Evolutionary conservation across 768 basidiomycete species (phyloP), one percentile per base, ranked within the genome.

Genomic region (Pluteus cervinus): DNA sequence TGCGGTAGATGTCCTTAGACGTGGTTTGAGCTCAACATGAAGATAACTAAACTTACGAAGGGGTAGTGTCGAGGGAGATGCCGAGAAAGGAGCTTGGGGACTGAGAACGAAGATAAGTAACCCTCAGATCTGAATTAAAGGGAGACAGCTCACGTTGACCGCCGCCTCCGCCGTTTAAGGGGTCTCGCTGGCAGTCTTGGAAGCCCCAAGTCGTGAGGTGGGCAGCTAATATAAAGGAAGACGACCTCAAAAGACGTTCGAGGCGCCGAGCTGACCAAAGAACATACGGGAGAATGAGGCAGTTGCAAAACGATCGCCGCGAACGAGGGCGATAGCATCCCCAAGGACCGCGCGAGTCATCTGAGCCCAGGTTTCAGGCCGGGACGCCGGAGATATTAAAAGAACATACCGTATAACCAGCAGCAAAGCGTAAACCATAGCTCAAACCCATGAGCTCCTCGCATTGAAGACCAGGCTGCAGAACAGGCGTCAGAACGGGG

Each of bases 251-350:
- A 5, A 4, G 10, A 16, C 26, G 4, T 34, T 33, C 24, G 9
- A 7, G 7, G 23, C 29, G 11, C 8, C 25, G 22, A 20, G 26
- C 17, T 16, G 20, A n/a, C n/a, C n/a, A 11, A 9, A 10, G 11
- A 4, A 52, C 66, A 25, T 42, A 71, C 69, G 70, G 4, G 68
- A 73, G 49, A 69, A 71, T 48, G 72, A 66, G 10, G 58, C 68
- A 3, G 75, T 76, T 44, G 60, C 68, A 51, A 71, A 76, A 30
- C 74, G 52, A 49, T 78, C 74, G 1, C 75, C 74, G 36, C 74
- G 65, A 39, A 73, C 62, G 25, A 78, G 58, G 9, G 68, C 62
- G 28, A 75, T 68, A 10, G 75, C 75, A 42, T 78, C 75, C 4
- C 66, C 68, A 4, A 79, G 62, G 22, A 76, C 65, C 5, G 66